Conservation (phyloP, 2,329 filamentous ascomycete species). For the Hymenoscyphus albidus region DNA sequence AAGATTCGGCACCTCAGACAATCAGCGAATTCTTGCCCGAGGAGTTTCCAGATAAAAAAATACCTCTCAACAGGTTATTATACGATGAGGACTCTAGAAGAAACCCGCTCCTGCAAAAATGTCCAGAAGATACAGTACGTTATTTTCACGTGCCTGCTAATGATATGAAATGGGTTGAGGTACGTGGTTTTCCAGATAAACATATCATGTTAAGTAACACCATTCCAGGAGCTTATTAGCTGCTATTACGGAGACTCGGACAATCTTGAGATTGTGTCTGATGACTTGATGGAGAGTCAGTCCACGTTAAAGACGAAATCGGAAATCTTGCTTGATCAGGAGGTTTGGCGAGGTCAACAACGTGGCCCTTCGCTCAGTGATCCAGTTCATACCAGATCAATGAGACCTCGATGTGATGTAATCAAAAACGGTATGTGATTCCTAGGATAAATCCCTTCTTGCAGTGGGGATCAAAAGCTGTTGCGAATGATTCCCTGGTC, state of each 20-base stretch:
- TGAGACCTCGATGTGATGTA: slow-evolving; percentile 1
- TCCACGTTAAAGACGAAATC: background rate
- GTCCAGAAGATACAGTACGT: slow-evolving; percentile 21
- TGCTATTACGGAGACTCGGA: background rate
- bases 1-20: background rate
- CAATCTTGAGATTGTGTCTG: background rate
- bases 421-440: background rate
- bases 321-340: background rate
- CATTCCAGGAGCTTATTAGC: background rate
- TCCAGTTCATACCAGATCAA: background rate
- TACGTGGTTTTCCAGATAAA: slow-evolving; percentile 17
- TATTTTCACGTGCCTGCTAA: slow-evolving; percentile 31
- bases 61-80: slow-evolving; percentile 5
- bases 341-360: slow-evolving; percentile 3
- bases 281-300: slow-evolving; percentile 3
- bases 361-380: background rate
- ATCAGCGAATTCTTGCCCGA: background rate
- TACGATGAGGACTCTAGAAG: slow-evolving; percentile 2
- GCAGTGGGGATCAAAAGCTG: no score
- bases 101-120: slow-evolving; percentile 9
- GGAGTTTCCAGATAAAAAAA: slow-evolving; percentile 10
- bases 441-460: background rate
- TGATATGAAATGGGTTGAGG: slow-evolving; percentile 33
- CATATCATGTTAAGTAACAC: slow-evolving; percentile 11
- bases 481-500: no score